Evolutionary conservation across 192 early-diverging fungal genomes (phyloP), one percentile per base, ranked within the genome.

Genomic region (Podila epicladia): DNA sequence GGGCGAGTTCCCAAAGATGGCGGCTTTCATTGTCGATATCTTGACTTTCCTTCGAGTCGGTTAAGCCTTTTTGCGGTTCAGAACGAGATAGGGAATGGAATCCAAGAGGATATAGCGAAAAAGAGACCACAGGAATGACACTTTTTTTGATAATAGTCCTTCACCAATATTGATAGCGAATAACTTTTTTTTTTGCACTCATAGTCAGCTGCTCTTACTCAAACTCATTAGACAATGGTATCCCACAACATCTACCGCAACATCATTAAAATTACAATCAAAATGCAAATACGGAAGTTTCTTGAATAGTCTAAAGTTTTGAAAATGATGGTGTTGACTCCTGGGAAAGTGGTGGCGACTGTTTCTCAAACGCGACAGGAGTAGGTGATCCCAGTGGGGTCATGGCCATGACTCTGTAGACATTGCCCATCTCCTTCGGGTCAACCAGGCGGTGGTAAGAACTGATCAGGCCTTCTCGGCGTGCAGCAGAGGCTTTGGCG

Each of bases 391-490:
- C 64, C 13, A 55, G 53, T 29, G 91, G 87, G 49, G 84, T 71
- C 69, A 93, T 87, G 9, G 92, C 91, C 66, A 95, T 82, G 1
- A 87, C 88, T 85, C 96, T 95, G 82, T 98, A 98, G 45, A 95
- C 90, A 41, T 89, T 88, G 9, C 97, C 97, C 97, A 98, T 98
- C 61, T 85, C 84, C 28, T 85, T 72, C 11, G 90, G 91, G 28
- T 95, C 91, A 1, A 95, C 88, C 17, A 98, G 82, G 4, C 97
- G 86, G 65, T 93, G 89, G 67, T 90, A 94, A 29, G 90, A 88
- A 13, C 85, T 75, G 37, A 94, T 90, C 32, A 98, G 75, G 17
- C 86, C 84, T 61, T 92, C 89, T 28, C 90, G 88, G 38, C 83
- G 67, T 13, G 62, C 22, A 32, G 89, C 85, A 19, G 68, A 45